Evolutionary conservation across 306 rosid genomes (phyloP), one percentile per base, ranked within the genome.

Genomic region (Castanea mollissima): DNA sequence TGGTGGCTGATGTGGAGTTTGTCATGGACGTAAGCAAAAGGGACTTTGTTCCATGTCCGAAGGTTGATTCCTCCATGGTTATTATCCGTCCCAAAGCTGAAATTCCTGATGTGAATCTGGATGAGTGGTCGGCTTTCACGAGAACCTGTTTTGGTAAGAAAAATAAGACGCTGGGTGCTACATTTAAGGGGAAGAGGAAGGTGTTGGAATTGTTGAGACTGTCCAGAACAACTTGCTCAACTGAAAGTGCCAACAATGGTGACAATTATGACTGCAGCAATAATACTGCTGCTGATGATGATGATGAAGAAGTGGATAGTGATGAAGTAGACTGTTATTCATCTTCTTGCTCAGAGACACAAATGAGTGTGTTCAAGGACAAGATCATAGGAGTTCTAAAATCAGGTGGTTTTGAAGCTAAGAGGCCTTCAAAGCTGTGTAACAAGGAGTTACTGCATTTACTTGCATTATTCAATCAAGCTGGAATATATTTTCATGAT

Each of bases 31-130:
- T 95, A 15, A 91, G 97, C 90, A 91, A 87, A 90, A 90, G 94
- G 84, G 96, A 95, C 71, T 95, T 95, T 81, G 71, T 93, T 31
- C 99, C 97, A 0, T 75, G 86, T 19, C 99, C 98, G 0, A 90
- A 95, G 82, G 98, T 91, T 11, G 99, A 95, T 68, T 95, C 98
- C 7, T 91, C 97, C 0, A 88, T 95, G n/a, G 91, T 93, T 64
- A 89, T 91, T 46, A 89, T 95, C 55, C 88, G 94, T 15, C 98
- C 93, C 0, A 92, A 89, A 83, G 69, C 78, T 62, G 80, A 84
- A 5, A 51, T 89, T 71, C 96, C 92, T 2, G n/a, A 78, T 11
- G 90, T 95, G 18, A 78, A 91, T 86, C 74, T 93, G 76, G 75
- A 73, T 3, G 92, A 93, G 78, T 95, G 99, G 97, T 82, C 69